Conservation (phyloP, 2,329 filamentous ascomycete genomes). For the Capronia americana region DNA sequence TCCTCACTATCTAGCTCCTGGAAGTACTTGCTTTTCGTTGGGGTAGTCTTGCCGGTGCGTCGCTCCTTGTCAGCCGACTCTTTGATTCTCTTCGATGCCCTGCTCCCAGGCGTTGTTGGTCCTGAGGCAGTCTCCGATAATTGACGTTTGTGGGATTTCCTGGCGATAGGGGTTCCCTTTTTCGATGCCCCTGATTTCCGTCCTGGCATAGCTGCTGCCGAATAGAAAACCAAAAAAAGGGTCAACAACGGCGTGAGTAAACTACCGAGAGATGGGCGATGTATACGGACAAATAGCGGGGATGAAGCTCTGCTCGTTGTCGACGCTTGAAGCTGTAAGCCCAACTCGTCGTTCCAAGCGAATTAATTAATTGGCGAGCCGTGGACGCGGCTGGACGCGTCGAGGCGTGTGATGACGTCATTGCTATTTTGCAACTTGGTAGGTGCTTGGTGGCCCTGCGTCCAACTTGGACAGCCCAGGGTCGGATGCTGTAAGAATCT, state of each 20-base stretch:
- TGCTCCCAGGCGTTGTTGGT: constrained; percentile 31
- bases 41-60: constrained; percentile 42
- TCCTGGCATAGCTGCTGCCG: constrained; percentile 20
- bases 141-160: constrained; percentile 35
- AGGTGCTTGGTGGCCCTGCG: too few species aligned
- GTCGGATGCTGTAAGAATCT: neutral
- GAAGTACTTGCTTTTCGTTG: constrained; percentile 61
- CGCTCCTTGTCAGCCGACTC: constrained; percentile 25
- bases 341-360: neutral
- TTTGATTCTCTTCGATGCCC: constrained; percentile 37
- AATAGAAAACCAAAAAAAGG: neutral
- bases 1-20: constrained; percentile 46
- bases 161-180: constrained; percentile 20
- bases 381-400: neutral
- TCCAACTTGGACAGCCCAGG: neutral
- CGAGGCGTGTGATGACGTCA: neutral
- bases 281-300: neutral
- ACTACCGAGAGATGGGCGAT: neutral
- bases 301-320: neutral
- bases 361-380: neutral
- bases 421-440: neutral
- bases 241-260: neutral
- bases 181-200: constrained; percentile 26
- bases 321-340: neutral
- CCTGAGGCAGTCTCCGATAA: constrained; percentile 25